Conservation (phyloP, 306 rosid genomes). For the Vigna unguiculata region DNA sequence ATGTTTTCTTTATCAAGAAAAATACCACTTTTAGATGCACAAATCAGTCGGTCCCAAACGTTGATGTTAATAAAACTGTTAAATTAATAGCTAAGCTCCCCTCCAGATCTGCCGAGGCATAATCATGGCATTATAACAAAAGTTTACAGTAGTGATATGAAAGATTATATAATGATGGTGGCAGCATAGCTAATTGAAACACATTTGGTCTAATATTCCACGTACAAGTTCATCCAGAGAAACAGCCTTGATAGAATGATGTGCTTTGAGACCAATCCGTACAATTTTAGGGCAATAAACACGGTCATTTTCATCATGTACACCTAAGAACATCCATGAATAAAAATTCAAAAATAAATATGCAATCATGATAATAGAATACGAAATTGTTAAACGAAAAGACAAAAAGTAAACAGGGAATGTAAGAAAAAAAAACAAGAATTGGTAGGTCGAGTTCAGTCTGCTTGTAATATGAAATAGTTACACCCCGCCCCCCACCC, state of each 20-base stretch:
- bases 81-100: constrained; percentile 13
- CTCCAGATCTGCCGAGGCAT: constrained; percentile 19
- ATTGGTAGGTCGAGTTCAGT: constrained; percentile 11
- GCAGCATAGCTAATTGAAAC: constrained; percentile 38
- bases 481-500: constrained; percentile 6
- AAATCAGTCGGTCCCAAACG: neutral
- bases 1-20: neutral
- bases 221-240: constrained; percentile 86
- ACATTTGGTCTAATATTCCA: constrained; percentile 38
- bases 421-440: neutral
- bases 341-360: constrained; percentile 30
- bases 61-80: neutral
- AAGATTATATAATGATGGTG: constrained; percentile 33
- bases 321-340: constrained; percentile 60
- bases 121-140: constrained; percentile 38
- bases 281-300: constrained; percentile 85
- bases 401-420: neutral
- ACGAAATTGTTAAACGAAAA: constrained; percentile 2
- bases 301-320: constrained; percentile 87
- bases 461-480: constrained; percentile 27
- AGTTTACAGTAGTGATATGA: constrained; percentile 9
- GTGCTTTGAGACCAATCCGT: constrained; percentile 87
- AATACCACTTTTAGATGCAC: constrained; percentile 1
- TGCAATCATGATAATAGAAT: constrained; percentile 11
- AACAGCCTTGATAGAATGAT: constrained; percentile 89